These are phyloP conservation scores for Phaseolus coccineus DNA, from an alignment of 331 rosid species.

Conservation along the genomic window DNA sequence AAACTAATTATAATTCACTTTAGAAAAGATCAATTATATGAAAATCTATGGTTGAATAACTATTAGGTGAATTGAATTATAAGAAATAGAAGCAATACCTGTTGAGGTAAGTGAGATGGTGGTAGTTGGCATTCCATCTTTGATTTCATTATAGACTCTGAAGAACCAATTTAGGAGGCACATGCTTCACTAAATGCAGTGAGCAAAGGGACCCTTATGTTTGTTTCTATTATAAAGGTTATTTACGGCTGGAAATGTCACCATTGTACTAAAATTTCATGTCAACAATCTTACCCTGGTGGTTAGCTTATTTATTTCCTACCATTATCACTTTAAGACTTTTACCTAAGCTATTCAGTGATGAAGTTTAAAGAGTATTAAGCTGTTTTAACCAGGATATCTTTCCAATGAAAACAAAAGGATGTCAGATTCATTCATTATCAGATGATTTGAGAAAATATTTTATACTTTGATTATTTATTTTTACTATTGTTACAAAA, in stretches of 20 bases:
- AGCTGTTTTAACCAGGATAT: no score
- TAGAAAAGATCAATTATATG: not conserved
- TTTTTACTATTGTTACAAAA: not conserved
- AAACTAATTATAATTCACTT: no score
- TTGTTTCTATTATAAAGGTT: not conserved
- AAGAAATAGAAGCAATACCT: not conserved
- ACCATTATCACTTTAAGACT: not conserved
- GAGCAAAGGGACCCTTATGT: not conserved
- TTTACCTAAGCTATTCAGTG: slow-evolving; percentile 5
- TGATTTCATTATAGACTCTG: not conserved
- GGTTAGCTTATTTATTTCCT: slow-evolving; percentile 6
- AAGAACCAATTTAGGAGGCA: slow-evolving; percentile 29
- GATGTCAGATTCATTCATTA: no score
- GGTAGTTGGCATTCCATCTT: slow-evolving; percentile 13
- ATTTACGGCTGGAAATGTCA: not conserved
- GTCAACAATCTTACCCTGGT: not conserved
- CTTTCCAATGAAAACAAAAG: no score
- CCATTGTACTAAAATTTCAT: slow-evolving; percentile 1
- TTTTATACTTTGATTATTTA: not conserved
- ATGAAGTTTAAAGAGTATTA: not conserved
- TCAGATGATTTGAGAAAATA: not conserved
- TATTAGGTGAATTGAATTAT: no score
- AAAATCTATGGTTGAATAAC: not conserved
- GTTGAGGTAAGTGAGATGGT: slow-evolving; percentile 4
- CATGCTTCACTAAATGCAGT: slow-evolving; percentile 6